Base-by-base conservation (phyloP, 345 rosid genomes). In the Citrus medica region DNA sequence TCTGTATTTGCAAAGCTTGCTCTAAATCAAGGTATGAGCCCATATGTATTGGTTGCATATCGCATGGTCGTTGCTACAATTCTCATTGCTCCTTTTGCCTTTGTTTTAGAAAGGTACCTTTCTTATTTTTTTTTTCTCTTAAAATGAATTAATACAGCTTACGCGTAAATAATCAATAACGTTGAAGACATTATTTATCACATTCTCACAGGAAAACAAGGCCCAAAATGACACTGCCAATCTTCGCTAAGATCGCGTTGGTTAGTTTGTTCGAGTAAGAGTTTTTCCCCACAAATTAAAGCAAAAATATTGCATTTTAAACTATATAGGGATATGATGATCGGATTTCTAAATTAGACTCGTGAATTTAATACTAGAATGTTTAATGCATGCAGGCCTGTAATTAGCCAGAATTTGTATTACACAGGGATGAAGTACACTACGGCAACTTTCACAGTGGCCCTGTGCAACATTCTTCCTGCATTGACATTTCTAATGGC, bases 401-500 rank as follows among this genome's bases (percentile, higher is more conserved):
- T 83, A 32, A 80, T 83, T 21, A 87, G 82, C 63, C 87, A 85
- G 40, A 86, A 90, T 84, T 76, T 87, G 58, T 89, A 84, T 77
- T 89, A 85, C 79, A 76, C 88, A 16, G 95, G 92, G 51, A 89
- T 89, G 97, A 89, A 87, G 88, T 84, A 88, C 30, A 89, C 93
- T 25, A 88, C 94, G 8, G 92, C 97, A 32, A 91, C 93, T 16
- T 92, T 88, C 83, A 88, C 95, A 12, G 86, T 91, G 9, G 92
- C 95, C 55, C 80, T 91, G 77, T 77, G 87, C 81, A 92, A 92
- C 74, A 80, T 88, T 79, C 91, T 92, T 80, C 97, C 97, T 53
- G 92, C 95, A 8, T 76, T 92, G 42, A 87, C 97, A 61, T 92
- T 92, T 56, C 51, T 87, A 16, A 81, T 90, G 85, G 97, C 94